Conservation (phyloP, 345 rosid genomes). For the Odontarrhena argentea region DNA sequence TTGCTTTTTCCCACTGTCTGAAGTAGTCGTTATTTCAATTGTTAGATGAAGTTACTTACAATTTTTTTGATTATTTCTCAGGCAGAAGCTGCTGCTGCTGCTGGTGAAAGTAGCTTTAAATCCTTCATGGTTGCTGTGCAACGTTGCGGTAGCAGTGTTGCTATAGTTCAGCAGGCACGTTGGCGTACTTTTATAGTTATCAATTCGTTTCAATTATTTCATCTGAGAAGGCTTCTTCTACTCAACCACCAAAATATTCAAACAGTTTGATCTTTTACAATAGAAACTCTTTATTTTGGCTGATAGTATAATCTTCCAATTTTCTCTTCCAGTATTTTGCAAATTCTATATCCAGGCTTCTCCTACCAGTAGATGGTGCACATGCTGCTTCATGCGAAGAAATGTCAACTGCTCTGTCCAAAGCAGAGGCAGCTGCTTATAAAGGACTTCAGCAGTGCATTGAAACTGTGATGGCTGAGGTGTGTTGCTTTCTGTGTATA, state of each 20-base stretch:
- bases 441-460: conserved; percentile 99
- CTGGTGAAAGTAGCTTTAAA: conserved; percentile 99
- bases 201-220: conserved; percentile 23
- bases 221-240: conserved; percentile 28
- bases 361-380: conserved; percentile 97
- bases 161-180: conserved; percentile 87
- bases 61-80: conserved; percentile 46
- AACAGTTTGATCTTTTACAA: conserved; percentile 1
- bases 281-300: conserved; percentile 10
- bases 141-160: conserved; percentile 97
- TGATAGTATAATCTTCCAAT: conserved; percentile 14
- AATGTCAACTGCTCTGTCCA: conserved; percentile 96
- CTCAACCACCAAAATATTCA: conserved; percentile 14
- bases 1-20: conserved; percentile 18
- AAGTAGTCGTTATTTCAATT: conserved; percentile 20
- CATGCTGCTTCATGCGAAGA: conserved; percentile 99
- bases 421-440: conserved; percentile 98
- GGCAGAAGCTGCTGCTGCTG: conserved; percentile 99
- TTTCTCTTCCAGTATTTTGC: conserved; percentile 73
- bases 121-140: conserved; percentile 99
- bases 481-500: conserved; percentile 42
- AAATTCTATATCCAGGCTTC: conserved; percentile 92
- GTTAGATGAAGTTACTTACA: conserved; percentile 25
- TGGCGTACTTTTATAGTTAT: conserved; percentile 15
- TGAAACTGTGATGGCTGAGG: conserved; percentile 99